A percentile compares a stretch with the other conserved stretches of the same genome.
Conservation (phyloP, 805 yeast genomes). For the Metschnikowia corniflorae region DNA sequence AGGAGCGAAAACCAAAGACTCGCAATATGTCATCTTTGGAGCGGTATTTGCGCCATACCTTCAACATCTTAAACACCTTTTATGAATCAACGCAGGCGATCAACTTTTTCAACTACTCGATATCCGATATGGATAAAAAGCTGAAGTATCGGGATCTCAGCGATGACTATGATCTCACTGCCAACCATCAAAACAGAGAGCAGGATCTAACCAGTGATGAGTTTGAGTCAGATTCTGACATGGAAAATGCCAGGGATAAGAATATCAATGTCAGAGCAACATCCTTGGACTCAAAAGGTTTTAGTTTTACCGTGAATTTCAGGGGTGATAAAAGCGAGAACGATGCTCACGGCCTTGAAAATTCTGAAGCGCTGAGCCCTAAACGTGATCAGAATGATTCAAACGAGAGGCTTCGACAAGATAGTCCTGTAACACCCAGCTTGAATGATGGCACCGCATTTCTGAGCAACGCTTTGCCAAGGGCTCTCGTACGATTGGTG, state of each 20-base stretch:
- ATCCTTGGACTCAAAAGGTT: conserved; percentile 11
- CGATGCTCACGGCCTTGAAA: conserved; percentile 8
- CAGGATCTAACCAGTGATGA: conserved; percentile 13
- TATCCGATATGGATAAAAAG: conserved; percentile 32
- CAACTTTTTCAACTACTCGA: conserved; percentile 44
- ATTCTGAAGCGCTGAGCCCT: background rate
- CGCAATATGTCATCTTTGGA: conserved; percentile 19
- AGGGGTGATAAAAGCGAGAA: conserved; percentile 5
- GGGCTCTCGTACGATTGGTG: conserved; percentile 43
- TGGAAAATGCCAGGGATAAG: conserved; percentile 12
- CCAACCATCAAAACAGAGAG: conserved; percentile 4
- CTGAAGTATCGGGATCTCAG: conserved; percentile 45
- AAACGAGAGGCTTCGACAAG: background rate
- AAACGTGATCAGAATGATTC: conserved; percentile 1
- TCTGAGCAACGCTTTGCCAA: conserved; percentile 47
- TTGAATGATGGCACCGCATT: conserved; percentile 29
- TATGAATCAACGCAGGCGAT: conserved; percentile 49
- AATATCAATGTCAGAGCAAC: conserved; percentile 12
- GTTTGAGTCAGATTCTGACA: conserved; percentile 16
- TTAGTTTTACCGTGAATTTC: conserved; percentile 30
- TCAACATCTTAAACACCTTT: conserved; percentile 34
- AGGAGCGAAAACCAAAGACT: conserved; percentile 15
- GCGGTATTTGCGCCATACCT: conserved; percentile 25
- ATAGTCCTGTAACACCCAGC: conserved; percentile 9
- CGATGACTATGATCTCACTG: conserved; percentile 33